A percentile compares a stretch with the other conserved stretches of the same genome.
Evolutionary conservation across 495 filamentous ascomycete species (phyloP).

Genomic region (Penicillium maclennaniae): DNA sequence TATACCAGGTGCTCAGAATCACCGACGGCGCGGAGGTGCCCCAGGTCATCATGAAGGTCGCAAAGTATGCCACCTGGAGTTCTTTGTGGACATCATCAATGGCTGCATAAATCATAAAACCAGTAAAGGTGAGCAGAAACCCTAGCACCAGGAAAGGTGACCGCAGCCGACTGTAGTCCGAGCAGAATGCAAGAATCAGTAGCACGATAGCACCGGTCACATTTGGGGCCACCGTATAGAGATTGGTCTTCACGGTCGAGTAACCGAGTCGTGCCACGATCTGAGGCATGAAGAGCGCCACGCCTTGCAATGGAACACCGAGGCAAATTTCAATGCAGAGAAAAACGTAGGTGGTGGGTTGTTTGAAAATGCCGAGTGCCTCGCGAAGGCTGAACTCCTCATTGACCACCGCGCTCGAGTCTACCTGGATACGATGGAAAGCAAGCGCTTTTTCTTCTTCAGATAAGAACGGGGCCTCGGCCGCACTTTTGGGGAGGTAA

Average conservation of each 20-base stretch:
- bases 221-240: slow-evolving; percentile 72
- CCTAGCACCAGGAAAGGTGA: slow-evolving; percentile 68
- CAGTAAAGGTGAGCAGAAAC: slow-evolving; percentile 65
- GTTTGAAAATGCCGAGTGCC: slow-evolving; percentile 56
- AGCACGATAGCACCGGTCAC: slow-evolving; percentile 62
- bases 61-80: slow-evolving; percentile 64
- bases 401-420: slow-evolving; percentile 64
- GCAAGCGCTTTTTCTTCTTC: slow-evolving; percentile 61
- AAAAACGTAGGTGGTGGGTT: slow-evolving; percentile 56
- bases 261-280: slow-evolving; percentile 63
- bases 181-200: slow-evolving; percentile 60
- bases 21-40: slow-evolving; percentile 49
- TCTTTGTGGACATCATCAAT: slow-evolving; percentile 51
- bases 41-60: slow-evolving; percentile 79
- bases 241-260: slow-evolving; percentile 62
- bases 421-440: slow-evolving; percentile 65
- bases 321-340: slow-evolving; percentile 67
- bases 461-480: slow-evolving; percentile 57
- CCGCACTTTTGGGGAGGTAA: slow-evolving; percentile 61
- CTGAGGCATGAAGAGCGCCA: slow-evolving; percentile 65
- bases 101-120: slow-evolving; percentile 66
- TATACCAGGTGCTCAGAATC: slow-evolving; percentile 58
- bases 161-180: slow-evolving; percentile 58
- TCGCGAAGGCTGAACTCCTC: slow-evolving; percentile 64
- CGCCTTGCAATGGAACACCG: slow-evolving; percentile 66